Conservation (phyloP, 768 basidiomycete species). For the Collybia nuda region DNA sequence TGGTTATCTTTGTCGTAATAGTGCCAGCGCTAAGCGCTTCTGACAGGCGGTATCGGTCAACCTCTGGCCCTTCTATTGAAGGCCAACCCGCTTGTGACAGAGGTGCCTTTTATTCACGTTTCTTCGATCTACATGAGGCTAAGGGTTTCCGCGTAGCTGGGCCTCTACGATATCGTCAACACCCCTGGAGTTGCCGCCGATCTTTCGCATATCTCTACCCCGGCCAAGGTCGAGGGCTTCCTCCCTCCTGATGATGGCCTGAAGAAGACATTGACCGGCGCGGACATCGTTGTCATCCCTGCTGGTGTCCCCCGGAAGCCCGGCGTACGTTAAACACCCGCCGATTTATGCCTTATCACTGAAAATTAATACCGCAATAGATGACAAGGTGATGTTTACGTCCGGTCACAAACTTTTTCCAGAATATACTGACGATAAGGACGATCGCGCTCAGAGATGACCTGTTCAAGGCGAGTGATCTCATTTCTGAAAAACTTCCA, state of each 20-base stretch:
- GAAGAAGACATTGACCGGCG: conserved; percentile 79
- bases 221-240: conserved; percentile 81
- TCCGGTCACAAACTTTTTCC: conserved; percentile 1
- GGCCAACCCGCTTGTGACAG: conserved; percentile 75
- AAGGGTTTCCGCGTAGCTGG: conserved; percentile 48
- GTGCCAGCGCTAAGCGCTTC: neutral
- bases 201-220: conserved; percentile 90
- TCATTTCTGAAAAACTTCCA: neutral
- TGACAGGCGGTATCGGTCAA: conserved; percentile 91
- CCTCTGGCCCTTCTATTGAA: conserved; percentile 93
- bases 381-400: conserved; percentile 47
- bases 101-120: conserved; percentile 40
- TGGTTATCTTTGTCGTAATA: conserved; percentile 5
- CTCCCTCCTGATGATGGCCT: conserved; percentile 80
- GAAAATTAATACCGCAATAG: conserved; percentile 24
- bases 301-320: conserved; percentile 97
- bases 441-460: conserved; percentile 66
- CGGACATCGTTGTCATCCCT: conserved; percentile 91
- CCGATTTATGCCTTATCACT: neutral
- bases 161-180: conserved; percentile 94
- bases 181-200: conserved; percentile 97
- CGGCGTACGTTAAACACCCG: conserved; percentile 55
- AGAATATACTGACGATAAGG: conserved; percentile 10
- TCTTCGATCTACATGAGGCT: neutral
- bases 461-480: conserved; percentile 78